These are phyloP conservation scores for Sphenostylis stenocarpa DNA, from an alignment of 306 rosid species.

Conservation along the genomic window DNA sequence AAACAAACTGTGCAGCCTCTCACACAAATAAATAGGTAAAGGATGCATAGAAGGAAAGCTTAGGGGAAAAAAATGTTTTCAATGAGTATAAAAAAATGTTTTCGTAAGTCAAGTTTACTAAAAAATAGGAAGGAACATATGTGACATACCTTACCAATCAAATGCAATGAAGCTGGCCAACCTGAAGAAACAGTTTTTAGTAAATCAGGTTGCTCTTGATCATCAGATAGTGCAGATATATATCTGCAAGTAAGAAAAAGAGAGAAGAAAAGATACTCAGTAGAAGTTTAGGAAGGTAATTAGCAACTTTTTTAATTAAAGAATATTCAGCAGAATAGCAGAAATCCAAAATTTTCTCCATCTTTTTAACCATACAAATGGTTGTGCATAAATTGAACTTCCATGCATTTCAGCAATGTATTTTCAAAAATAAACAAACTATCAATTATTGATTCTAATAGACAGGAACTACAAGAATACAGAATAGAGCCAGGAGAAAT, in stretches of 20 bases:
- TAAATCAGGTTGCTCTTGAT: constrained; percentile 55
- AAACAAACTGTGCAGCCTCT: neutral
- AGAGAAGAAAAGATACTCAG: neutral
- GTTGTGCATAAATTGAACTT: constrained; percentile 16
- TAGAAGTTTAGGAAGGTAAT: neutral
- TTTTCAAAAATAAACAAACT: constrained; percentile 18
- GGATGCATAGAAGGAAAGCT: neutral
- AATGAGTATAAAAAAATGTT: neutral
- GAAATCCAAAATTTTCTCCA: constrained; percentile 5
- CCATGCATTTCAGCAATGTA: constrained; percentile 22
- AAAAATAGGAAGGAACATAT: constrained; percentile 16
- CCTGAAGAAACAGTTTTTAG: constrained; percentile 71
- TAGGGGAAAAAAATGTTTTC: neutral
- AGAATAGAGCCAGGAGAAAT: constrained; percentile 2
- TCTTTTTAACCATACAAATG: constrained; percentile 16
- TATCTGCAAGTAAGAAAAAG: constrained; percentile 55
- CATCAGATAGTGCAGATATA: constrained; percentile 86
- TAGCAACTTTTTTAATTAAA: constrained; percentile 14
- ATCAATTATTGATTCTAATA: neutral
- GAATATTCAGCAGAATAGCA: constrained; percentile 1
- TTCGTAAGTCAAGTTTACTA: neutral
- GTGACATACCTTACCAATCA: constrained; percentile 86
- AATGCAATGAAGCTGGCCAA: constrained; percentile 91
- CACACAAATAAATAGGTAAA: neutral
- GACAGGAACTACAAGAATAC: constrained; percentile 5